These are phyloP conservation scores for Clonostachys rosea DNA, from an alignment of 2,329 filamentous ascomycete genomes.

Conservation along the genomic window DNA sequence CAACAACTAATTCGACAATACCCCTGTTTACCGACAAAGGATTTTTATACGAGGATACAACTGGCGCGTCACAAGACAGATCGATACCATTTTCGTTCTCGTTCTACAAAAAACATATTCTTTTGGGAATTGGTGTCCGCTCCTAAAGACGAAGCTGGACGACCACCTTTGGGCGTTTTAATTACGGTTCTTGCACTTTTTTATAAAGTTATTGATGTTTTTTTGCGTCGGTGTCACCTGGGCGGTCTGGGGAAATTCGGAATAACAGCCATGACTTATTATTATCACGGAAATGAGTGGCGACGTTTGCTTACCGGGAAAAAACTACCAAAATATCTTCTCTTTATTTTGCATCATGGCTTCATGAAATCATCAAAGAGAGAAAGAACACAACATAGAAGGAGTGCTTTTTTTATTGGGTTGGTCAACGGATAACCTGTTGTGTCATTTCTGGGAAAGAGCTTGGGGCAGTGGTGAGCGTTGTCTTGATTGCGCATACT, in stretches of 20 bases:
- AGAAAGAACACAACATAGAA: slow-evolving; percentile 43
- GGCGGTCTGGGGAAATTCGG: slow-evolving; percentile 20
- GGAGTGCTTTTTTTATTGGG: slow-evolving; percentile 24
- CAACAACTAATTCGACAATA: slow-evolving; percentile 12
- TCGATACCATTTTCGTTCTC: slow-evolving; percentile 39
- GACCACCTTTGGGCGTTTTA: slow-evolving; percentile 34
- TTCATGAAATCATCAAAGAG: slow-evolving; percentile 21
- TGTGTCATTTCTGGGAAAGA: slow-evolving; percentile 13
- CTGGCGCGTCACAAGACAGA: slow-evolving; percentile 35
- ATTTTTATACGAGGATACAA: slow-evolving; percentile 21
- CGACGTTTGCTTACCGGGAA: slow-evolving; percentile 1
- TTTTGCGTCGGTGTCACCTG: slow-evolving; percentile 41
- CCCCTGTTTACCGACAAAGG: slow-evolving; percentile 18
- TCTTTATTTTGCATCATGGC: slow-evolving; percentile 2
- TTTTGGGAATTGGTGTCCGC: slow-evolving; percentile 16
- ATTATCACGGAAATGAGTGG: slow-evolving; percentile 1
- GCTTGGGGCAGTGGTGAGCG: slow-evolving; percentile 18
- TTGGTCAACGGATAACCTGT: slow-evolving; percentile 12
- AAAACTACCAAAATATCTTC: slow-evolving; percentile 1
- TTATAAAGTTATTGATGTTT: slow-evolving; percentile 26
- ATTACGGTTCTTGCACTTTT: slow-evolving; percentile 34
- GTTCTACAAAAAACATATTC: slow-evolving; percentile 12
- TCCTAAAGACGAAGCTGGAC: slow-evolving; percentile 27
- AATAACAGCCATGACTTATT: slow-evolving; percentile 26
- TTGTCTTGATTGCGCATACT: slow-evolving; percentile 3